phyloP scores from a whole-genome alignment of 306 rosid genomes.

The Carpinus viminea region DNA sequence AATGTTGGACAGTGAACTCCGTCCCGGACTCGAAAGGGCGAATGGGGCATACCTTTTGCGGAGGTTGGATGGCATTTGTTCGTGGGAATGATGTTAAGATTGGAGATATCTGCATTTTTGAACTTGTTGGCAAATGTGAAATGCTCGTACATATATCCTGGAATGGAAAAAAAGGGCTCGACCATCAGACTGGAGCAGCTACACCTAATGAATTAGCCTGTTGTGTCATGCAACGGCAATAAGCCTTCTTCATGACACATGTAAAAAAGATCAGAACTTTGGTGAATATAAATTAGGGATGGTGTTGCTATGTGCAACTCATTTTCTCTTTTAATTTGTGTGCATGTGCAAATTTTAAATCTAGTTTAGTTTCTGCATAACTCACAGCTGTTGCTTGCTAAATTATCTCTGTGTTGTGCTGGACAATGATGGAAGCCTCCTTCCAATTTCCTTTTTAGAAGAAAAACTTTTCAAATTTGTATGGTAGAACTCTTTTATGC shows the following conservation, averaged over 20 bases:
- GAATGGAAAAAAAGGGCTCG: conserved; percentile 62
- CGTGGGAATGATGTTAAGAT: conserved; percentile 73
- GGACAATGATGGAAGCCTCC: background rate
- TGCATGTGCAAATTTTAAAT: background rate
- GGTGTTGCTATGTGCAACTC: conserved; percentile 11
- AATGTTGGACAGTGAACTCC: conserved; percentile 85
- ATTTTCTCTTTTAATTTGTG: background rate
- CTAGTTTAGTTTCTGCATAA: background rate
- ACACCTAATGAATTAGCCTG: conserved; percentile 44
- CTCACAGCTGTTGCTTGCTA: background rate
- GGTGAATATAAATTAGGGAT: conserved; percentile 21
- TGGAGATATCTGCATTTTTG: conserved; percentile 86
- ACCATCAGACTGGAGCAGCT: conserved; percentile 39
- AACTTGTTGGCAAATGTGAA: conserved; percentile 64
- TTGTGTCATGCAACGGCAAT: conserved; percentile 42
- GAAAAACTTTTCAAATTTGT: background rate
- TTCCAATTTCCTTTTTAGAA: background rate
- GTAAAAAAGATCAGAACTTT: conserved; percentile 25
- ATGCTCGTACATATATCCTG: conserved; percentile 76
- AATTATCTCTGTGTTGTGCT: background rate
- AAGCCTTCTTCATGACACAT: conserved; percentile 33
- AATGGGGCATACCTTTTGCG: conserved; percentile 80
- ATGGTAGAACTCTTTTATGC: background rate
- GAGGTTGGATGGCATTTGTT: conserved; percentile 96
- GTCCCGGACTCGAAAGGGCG: conserved; percentile 87